Evolutionary conservation across 768 basidiomycete species (phyloP).

Genomic region (Hysterangium stoloniferum): DNA sequence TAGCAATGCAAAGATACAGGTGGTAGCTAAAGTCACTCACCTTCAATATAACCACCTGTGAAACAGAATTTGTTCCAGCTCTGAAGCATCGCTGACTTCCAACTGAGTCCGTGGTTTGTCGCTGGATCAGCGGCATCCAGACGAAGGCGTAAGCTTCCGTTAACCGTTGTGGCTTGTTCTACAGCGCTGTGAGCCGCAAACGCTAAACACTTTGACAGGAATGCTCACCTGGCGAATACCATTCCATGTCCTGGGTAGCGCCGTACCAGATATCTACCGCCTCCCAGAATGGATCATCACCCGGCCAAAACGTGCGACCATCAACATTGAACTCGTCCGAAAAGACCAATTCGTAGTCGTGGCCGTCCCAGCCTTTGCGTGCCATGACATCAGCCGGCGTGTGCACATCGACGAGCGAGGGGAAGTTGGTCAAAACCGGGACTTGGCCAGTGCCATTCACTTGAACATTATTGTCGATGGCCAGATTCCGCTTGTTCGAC

Average conservation of each 20-base stretch:
- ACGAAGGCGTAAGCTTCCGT: conserved; percentile 61
- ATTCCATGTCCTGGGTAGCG: conserved; percentile 61
- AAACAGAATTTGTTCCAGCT: conserved; percentile 82
- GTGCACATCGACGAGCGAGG: conserved; percentile 56
- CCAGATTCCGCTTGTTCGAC: conserved; percentile 25
- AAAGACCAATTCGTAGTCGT: conserved; percentile 64
- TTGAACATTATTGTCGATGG: conserved; percentile 54
- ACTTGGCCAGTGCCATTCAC: conserved; percentile 68
- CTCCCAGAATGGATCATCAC: conserved; percentile 67
- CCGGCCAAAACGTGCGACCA: conserved; percentile 62
- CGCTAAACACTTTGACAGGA: neutral
- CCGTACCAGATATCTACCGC: conserved; percentile 69
- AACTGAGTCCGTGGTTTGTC: conserved; percentile 44
- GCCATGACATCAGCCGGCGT: conserved; percentile 55
- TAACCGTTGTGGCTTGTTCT: conserved; percentile 38
- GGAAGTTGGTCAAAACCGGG: conserved; percentile 46
- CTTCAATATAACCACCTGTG: conserved; percentile 55
- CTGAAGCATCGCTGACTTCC: conserved; percentile 70
- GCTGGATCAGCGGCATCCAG: conserved; percentile 40
- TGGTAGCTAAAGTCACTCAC: no score
- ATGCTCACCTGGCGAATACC: conserved; percentile 51
- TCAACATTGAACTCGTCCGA: conserved; percentile 77
- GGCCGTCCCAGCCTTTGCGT: conserved; percentile 66
- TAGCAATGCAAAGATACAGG: no score
- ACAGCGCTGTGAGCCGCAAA: neutral